Percentiles rank a stretch among this genome's conserved stretches.
phyloP scores from a whole-genome alignment of 768 basidiomycete genomes.

The Panaeolus cyanescens region DNA sequence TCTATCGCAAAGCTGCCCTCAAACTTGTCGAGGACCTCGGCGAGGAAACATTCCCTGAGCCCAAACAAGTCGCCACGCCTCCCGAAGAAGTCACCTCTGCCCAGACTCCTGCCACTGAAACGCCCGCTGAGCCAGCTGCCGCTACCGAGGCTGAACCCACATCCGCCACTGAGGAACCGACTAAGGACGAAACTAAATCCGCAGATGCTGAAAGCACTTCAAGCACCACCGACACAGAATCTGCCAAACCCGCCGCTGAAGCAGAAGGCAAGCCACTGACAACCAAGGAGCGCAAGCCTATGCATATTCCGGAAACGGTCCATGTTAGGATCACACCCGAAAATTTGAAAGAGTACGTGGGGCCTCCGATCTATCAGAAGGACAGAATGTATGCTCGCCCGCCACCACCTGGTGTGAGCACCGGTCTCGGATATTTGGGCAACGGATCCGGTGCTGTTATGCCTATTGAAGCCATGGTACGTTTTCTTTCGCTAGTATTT shows the following conservation, averaged over 20 bases:
- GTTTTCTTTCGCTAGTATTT: constrained; percentile 24
- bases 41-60: constrained; percentile 83
- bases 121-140: background rate
- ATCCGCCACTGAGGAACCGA: constrained; percentile 45
- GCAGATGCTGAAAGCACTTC: constrained; percentile 2
- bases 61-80: constrained; percentile 23
- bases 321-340: constrained; percentile 82
- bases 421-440: constrained; percentile 93
- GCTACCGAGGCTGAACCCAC: background rate
- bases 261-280: constrained; percentile 47
- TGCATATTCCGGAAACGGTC: constrained; percentile 77
- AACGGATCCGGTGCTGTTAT: constrained; percentile 97
- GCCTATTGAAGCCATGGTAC: constrained; percentile 93
- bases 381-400: constrained; percentile 83
- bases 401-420: constrained; percentile 92
- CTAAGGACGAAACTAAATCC: constrained; percentile 35
- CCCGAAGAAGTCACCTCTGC: constrained; percentile 16
- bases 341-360: constrained; percentile 95
- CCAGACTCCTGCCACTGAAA: constrained; percentile 7
- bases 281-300: constrained; percentile 76
- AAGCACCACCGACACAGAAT: constrained; percentile 17
- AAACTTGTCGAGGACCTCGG: constrained; percentile 90
- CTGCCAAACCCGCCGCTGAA: constrained; percentile 19
- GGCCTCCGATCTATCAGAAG: constrained; percentile 93
- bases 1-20: constrained; percentile 94